A percentile compares a stretch with the other conserved stretches of the same genome.
Conservation (phyloP, 2,329 filamentous ascomycete species). For the Madurella fahalii region DNA sequence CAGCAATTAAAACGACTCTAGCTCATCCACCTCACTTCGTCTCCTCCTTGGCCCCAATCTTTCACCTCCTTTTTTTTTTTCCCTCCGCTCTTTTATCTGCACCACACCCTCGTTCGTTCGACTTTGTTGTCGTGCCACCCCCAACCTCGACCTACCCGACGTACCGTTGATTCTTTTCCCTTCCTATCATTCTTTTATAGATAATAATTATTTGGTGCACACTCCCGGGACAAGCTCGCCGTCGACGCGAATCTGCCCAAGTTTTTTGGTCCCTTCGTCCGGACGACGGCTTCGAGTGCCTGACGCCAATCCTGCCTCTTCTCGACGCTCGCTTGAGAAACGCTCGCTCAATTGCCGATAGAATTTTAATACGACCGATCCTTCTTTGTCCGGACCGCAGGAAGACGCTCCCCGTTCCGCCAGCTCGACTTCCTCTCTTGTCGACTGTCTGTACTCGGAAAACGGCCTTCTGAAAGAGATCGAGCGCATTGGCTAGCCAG, state of each 20-base stretch:
- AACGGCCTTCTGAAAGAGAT: conserved; percentile 5
- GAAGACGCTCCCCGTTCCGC: conserved; percentile 5
- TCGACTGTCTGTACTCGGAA: conserved; percentile 15
- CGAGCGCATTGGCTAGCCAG: conserved; percentile 15
- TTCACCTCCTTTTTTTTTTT: conserved; percentile 25
- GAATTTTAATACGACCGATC: conserved; percentile 21
- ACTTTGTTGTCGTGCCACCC: conserved; percentile 16
- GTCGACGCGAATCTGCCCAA: conserved; percentile 8
- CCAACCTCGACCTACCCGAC: conserved; percentile 8
- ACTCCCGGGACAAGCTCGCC: background rate
- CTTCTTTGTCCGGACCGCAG: conserved; percentile 19
- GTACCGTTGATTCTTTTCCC: conserved; percentile 15
- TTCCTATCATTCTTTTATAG: conserved; percentile 22
- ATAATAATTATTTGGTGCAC: conserved; percentile 19
- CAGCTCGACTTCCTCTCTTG: conserved; percentile 9
- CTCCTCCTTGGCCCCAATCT: conserved; percentile 16
- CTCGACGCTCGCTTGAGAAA: conserved; percentile 24
- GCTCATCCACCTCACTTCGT: conserved; percentile 20
- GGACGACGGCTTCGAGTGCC: conserved; percentile 7
- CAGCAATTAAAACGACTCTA: conserved; percentile 21
- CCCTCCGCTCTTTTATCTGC: conserved; percentile 22
- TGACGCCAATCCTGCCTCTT: conserved; percentile 18
- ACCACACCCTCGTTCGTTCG: conserved; percentile 22
- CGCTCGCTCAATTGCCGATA: conserved; percentile 19
- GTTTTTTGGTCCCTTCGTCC: conserved; percentile 1